Percentiles rank a stretch among this genome's conserved stretches.
phyloP scores from a whole-genome alignment of 768 basidiomycete species.

The Cytidiella melzeri region DNA sequence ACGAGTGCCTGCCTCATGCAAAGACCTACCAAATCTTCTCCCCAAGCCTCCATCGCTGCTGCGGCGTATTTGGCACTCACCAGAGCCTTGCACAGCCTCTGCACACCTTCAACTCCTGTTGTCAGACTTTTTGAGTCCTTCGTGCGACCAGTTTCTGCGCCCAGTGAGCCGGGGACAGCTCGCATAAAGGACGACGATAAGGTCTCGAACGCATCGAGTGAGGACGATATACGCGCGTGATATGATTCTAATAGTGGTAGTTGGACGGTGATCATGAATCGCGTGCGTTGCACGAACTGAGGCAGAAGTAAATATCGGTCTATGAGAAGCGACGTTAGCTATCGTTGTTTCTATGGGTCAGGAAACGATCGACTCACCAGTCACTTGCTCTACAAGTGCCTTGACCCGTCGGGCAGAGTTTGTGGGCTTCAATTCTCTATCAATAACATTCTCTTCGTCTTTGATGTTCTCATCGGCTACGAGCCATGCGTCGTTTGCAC shows the following conservation, averaged over 20 bases:
- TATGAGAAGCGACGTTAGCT: constrained; percentile 23
- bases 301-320: constrained; percentile 93
- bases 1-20: neutral
- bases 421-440: constrained; percentile 56
- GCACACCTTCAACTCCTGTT: constrained; percentile 76
- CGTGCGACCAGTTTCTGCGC: constrained; percentile 39
- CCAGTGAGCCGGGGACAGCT: constrained; percentile 87
- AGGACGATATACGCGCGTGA: constrained; percentile 68
- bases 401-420: constrained; percentile 80
- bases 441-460: constrained; percentile 32
- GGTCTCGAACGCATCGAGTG: constrained; percentile 91
- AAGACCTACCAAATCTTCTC: constrained; percentile 75
- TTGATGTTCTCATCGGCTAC: constrained; percentile 61
- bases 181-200: constrained; percentile 83
- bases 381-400: constrained; percentile 85
- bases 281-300: constrained; percentile 63
- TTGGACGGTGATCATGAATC: constrained; percentile 82
- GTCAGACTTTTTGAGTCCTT: constrained; percentile 55
- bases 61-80: constrained; percentile 75
- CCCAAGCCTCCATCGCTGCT: constrained; percentile 71
- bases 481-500: constrained; percentile 78
- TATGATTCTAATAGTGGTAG: constrained; percentile 79
- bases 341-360: neutral
- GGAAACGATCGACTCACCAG: constrained; percentile 56
- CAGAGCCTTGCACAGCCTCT: constrained; percentile 79